Conservation (phyloP, 2,329 filamentous ascomycete genomes). For the Ramichloridium luteum region DNA sequence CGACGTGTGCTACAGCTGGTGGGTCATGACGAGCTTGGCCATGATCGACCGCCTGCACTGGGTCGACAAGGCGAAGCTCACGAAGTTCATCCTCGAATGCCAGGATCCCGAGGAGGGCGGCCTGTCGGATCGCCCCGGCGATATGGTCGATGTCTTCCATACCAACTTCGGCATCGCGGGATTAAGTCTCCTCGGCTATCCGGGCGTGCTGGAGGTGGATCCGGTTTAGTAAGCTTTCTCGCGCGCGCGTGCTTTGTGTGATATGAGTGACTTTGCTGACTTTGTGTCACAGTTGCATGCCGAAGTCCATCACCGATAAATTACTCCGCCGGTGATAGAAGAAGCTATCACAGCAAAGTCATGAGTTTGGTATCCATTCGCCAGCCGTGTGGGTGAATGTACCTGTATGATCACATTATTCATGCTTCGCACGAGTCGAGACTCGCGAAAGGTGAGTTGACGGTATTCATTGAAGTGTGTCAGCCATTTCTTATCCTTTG, state of each 20-base stretch:
- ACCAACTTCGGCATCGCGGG: slow-evolving; percentile 83
- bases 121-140: slow-evolving; percentile 76
- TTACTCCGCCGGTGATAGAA: slow-evolving; percentile 40
- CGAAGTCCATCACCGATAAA: slow-evolving; percentile 51
- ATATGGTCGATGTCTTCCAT: slow-evolving; percentile 97
- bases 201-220: slow-evolving; percentile 68
- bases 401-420: no score
- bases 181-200: slow-evolving; percentile 68
- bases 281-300: slow-evolving; percentile 29
- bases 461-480: no score
- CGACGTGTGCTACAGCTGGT: slow-evolving; percentile 98
- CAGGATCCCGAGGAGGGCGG: slow-evolving; percentile 79
- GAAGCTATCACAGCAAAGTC: no score
- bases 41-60: slow-evolving; percentile 84
- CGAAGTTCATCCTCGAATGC: slow-evolving; percentile 70
- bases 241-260: background rate
- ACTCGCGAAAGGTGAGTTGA: no score
- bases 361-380: no score
- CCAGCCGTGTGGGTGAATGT: no score
- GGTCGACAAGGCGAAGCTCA: slow-evolving; percentile 76
- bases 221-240: slow-evolving; percentile 67
- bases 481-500: no score
- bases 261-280: slow-evolving; percentile 5
- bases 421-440: no score
- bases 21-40: slow-evolving; percentile 82